Evolutionary conservation across 345 rosid genomes (phyloP).

Genomic region (Lepidium africanum): DNA sequence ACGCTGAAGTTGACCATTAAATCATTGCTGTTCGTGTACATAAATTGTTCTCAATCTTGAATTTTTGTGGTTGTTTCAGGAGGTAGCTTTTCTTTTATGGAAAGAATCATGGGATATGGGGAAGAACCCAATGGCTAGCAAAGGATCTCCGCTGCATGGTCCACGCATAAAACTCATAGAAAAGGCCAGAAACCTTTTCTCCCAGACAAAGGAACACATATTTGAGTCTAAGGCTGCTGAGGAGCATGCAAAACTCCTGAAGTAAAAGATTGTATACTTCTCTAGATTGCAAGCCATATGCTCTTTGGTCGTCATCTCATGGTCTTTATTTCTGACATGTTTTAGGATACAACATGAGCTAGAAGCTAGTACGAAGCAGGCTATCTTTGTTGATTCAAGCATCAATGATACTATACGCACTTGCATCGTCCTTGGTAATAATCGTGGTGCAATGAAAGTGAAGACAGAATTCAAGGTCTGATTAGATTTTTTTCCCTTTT

Average conservation of each 20-base stretch:
- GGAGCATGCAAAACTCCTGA: conserved; percentile 88
- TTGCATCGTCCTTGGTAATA: conserved; percentile 81
- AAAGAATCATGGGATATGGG: conserved; percentile 93
- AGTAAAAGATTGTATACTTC: conserved; percentile 35
- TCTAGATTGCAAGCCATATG: too few relatives aligned
- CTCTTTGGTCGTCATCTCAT: background rate
- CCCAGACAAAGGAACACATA: conserved; percentile 84
- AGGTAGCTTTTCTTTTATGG: conserved; percentile 93
- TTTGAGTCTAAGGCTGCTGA: conserved; percentile 98
- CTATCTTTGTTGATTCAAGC: conserved; percentile 96
- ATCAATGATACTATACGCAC: conserved; percentile 97
- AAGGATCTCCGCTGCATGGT: conserved; percentile 88
- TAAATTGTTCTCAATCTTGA: background rate
- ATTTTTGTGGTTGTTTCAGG: conserved; percentile 35
- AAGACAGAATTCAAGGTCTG: conserved; percentile 53
- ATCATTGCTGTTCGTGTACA: background rate
- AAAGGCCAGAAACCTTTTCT: conserved; percentile 63
- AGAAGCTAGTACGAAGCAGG: conserved; percentile 85
- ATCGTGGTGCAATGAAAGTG: conserved; percentile 63
- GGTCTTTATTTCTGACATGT: background rate
- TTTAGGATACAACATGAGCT: conserved; percentile 90
- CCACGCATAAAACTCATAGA: conserved; percentile 95
- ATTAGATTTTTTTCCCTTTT: background rate
- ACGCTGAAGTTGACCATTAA: background rate
- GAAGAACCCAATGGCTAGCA: conserved; percentile 94